A percentile compares a stretch with the other conserved stretches of the same genome.
These are phyloP conservation scores for Petunia axillaris DNA, from an alignment of 257 asterid genomes.

Conservation along the genomic window DNA sequence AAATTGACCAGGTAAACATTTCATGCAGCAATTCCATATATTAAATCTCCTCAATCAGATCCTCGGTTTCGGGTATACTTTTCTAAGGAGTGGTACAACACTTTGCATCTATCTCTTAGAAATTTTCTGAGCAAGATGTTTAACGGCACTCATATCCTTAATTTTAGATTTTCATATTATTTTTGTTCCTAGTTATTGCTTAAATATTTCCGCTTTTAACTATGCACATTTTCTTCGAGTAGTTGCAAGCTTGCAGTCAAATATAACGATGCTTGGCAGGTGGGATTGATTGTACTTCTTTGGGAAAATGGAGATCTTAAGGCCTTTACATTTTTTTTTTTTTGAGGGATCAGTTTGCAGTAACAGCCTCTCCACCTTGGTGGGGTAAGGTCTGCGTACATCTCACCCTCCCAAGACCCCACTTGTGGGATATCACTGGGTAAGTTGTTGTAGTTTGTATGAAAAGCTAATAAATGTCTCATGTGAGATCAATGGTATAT, in stretches of 20 bases:
- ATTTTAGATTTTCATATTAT: slow-evolving; percentile 29
- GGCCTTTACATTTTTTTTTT: neutral
- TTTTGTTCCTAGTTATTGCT: slow-evolving; percentile 17
- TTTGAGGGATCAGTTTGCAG: too few species aligned
- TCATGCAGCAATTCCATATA: slow-evolving; percentile 76
- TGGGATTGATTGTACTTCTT: neutral
- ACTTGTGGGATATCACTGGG: too few species aligned
- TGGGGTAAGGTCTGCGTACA: too few species aligned
- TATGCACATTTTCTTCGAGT: slow-evolving; percentile 7
- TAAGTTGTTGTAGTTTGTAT: too few species aligned
- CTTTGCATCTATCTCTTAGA: slow-evolving; percentile 70
- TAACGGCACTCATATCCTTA: slow-evolving; percentile 92
- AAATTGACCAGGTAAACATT: slow-evolving; percentile 15
- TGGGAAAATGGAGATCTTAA: neutral
- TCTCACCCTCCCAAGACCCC: too few species aligned
- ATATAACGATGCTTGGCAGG: neutral
- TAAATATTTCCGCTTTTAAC: slow-evolving; percentile 11
- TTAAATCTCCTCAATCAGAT: slow-evolving; percentile 83
- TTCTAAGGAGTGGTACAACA: slow-evolving; percentile 83
- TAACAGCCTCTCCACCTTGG: too few species aligned
- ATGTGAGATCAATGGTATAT: neutral
- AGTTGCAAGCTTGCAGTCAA: too few species aligned
- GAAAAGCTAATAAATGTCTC: neutral
- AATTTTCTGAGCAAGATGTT: slow-evolving; percentile 86
- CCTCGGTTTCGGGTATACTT: slow-evolving; percentile 81